Percentiles rank a stretch among this genome's conserved stretches.
Conservation (phyloP, 495 filamentous ascomycete species). For the Aspergillus saccharolyticus region DNA sequence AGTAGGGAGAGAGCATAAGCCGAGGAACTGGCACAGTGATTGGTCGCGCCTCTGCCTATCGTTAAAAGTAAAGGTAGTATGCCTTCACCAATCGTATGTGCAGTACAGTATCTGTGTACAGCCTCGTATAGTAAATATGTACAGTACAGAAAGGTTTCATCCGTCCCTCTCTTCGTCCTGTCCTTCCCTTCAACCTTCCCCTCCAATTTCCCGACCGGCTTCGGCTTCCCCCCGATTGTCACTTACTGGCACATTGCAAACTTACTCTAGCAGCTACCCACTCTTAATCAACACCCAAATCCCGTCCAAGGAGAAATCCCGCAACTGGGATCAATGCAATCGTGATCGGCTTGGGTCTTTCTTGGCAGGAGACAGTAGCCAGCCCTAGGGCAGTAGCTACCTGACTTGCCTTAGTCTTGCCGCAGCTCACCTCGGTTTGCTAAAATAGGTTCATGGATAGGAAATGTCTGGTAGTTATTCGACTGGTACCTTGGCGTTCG, state of each 20-base stretch:
- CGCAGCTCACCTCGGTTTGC: background rate
- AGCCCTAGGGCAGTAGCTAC: background rate
- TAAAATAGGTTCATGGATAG: background rate
- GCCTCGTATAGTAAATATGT: too few relatives aligned
- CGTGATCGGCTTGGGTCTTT: slow-evolving; percentile 18
- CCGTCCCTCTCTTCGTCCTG: background rate
- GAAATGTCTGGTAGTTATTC: background rate
- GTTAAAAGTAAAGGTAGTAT: too few relatives aligned
- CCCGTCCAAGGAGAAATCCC: background rate
- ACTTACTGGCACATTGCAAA: background rate
- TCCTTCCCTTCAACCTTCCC: slow-evolving; percentile 1
- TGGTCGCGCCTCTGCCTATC: too few relatives aligned
- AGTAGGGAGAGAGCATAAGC: too few relatives aligned
- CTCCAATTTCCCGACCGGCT: background rate
- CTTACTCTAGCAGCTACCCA: background rate
- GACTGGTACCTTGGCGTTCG: background rate
- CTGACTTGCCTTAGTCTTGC: background rate
- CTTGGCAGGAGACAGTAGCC: slow-evolving; percentile 16
- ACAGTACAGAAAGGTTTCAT: background rate
- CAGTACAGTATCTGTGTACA: too few relatives aligned
- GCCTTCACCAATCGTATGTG: too few relatives aligned
- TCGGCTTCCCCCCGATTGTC: background rate
- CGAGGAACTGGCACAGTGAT: too few relatives aligned
- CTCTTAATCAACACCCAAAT: background rate
- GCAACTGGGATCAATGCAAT: slow-evolving; percentile 6